Evolutionary conservation across 176 grass and related monocot species (phyloP), one percentile per base, ranked within the genome.

Genomic region (Oryza australiensis): DNA sequence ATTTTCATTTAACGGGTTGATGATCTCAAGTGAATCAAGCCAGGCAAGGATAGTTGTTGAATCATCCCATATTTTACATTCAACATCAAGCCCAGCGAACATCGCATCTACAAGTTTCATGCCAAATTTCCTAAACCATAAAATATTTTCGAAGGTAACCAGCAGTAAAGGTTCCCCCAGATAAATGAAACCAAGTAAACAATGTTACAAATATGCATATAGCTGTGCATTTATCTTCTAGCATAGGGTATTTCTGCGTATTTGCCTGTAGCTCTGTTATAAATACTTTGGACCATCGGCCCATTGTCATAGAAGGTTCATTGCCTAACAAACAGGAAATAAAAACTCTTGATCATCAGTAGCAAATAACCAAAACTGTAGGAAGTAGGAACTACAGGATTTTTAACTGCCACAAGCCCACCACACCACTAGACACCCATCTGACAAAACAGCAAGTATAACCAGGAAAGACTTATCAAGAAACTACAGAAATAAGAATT

Each of bases 11-110:
- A 32, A 66, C 22, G 95, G 92, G 64, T 98, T 93, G 68, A 83
- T 75, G 68, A 94, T 87, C 79, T 86, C 86, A 69, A 92, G 77
- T 73, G 92, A 86, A 86, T 91, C 88, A 71, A 98, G 77, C 77
- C 84, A 85, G 22, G 88, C 86, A 89, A 89, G 67, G 85, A 93
- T 80, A 70, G 57, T 87, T 80, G 92, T 82, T 24, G 92, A 94
- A 81, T 93, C 88, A 77, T 98, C 90, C 88, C 88, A 93, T 64
- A 93, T 70, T 94, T 94, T 86, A 74, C 77, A 94, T 83, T 98
- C 92, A 75, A 86, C 69, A 73, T 82, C 68, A 80, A 93, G 80
- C 33, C 88, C 90, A 81, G 65, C 43, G 67, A 92, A 89, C 68
- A 76, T 60, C 60, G 74, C 76, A 87, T 94, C 59, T 20, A 88